Evolutionary conservation across 139 green algal species (phyloP).

Genomic region (Nannochloris sp.): DNA sequence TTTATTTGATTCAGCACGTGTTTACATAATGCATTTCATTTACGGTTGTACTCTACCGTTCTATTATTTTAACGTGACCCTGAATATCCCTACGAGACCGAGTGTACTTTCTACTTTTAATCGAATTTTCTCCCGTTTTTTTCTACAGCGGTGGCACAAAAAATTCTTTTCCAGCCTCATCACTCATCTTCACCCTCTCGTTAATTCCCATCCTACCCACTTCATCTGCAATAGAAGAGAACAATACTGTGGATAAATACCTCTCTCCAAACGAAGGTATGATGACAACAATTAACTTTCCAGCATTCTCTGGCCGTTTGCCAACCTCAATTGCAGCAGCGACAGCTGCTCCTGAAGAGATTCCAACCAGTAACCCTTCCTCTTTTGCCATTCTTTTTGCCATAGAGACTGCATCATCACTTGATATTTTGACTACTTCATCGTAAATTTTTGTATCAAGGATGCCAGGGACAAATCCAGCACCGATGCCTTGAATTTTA

Average conservation of each 20-base stretch:
- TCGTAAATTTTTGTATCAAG: conserved; percentile 82
- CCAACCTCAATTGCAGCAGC: conserved; percentile 36
- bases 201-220: conserved; percentile 59
- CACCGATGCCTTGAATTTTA: conserved; percentile 92
- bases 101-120: too few relatives aligned
- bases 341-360: conserved; percentile 52
- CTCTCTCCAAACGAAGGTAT: conserved; percentile 33
- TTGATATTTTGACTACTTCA: conserved; percentile 78
- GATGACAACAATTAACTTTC: conserved; percentile 45
- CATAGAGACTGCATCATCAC: conserved; percentile 52
- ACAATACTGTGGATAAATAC: conserved; percentile 65
- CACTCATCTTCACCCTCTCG: conserved; percentile 54
- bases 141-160: conserved; percentile 42
- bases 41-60: too few relatives aligned
- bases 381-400: conserved; percentile 54
- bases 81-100: too few relatives aligned
- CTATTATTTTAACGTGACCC: too few relatives aligned
- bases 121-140: background rate
- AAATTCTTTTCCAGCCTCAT: conserved; percentile 54
- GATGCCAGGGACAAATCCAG: conserved; percentile 87
- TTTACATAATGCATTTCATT: too few relatives aligned
- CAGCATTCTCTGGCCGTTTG: conserved; percentile 35
- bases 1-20: too few relatives aligned
- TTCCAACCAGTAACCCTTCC: conserved; percentile 64
- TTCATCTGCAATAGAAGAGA: conserved; percentile 42